Evolutionary conservation across 2,329 filamentous ascomycete genomes (phyloP).

Genomic region (Fusarium musae): DNA sequence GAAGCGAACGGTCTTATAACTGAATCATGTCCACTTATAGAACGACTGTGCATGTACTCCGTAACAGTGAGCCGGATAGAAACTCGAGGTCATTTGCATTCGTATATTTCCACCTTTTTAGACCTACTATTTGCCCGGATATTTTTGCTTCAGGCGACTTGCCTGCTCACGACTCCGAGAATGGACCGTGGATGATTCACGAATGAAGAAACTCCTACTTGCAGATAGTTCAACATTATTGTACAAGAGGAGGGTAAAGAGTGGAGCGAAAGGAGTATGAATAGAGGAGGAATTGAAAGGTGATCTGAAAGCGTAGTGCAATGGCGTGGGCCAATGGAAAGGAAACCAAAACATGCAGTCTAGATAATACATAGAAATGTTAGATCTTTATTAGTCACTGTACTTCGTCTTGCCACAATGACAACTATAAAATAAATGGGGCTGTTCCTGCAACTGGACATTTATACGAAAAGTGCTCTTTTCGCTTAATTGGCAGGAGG

Average conservation of each 20-base stretch:
- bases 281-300: fast-evolving
- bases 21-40: not conserved
- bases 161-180: not conserved
- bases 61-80: not conserved
- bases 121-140: not conserved
- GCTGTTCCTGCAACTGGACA: not conserved
- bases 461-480: not conserved
- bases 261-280: too few species aligned
- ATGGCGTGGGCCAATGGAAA: fast-evolving
- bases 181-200: not conserved
- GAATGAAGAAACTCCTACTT: not conserved
- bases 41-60: not conserved
- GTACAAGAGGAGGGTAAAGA: not conserved
- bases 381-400: fast-evolving
- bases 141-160: fast-evolving
- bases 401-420: fast-evolving
- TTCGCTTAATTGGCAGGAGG: not conserved
- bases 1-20: not conserved
- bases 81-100: not conserved
- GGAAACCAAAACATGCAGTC: fast-evolving
- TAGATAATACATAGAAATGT: fast-evolving
- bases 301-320: fast-evolving
- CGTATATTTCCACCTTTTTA: not conserved
- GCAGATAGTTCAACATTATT: fast-evolving
- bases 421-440: not conserved